A percentile compares a stretch with the other conserved stretches of the same genome.
These are phyloP conservation scores for Liriodendron chinense DNA, from an alignment of 164 flowering plant species.

Conservation along the genomic window DNA sequence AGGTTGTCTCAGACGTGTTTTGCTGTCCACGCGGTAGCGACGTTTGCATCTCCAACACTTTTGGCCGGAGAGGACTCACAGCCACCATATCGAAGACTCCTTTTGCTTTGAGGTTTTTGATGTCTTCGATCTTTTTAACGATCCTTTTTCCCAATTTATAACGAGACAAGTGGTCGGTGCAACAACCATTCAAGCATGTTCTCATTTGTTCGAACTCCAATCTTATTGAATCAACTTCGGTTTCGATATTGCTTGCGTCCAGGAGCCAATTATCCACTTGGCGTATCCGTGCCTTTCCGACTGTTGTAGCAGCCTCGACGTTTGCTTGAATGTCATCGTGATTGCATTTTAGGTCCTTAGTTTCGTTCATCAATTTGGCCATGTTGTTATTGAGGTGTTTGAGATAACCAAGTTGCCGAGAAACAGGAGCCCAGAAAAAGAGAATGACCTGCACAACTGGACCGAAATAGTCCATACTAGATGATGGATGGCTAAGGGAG, in stretches of 20 bases:
- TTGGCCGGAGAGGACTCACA: background rate
- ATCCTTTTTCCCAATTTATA: slow-evolving; percentile 20
- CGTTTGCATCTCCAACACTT: slow-evolving; percentile 2
- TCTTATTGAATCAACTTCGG: background rate
- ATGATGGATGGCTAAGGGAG: too few species aligned
- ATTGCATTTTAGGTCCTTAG: background rate
- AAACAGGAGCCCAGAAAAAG: background rate
- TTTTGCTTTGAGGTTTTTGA: background rate
- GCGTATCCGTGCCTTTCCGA: background rate
- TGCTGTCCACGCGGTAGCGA: background rate
- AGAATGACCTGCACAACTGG: background rate
- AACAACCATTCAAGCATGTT: background rate
- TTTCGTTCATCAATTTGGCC: background rate
- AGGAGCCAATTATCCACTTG: slow-evolving; percentile 8
- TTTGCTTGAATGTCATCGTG: background rate
- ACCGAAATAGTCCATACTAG: background rate
- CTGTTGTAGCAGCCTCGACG: background rate
- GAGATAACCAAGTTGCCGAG: background rate
- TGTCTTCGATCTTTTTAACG: background rate
- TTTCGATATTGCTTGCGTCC: background rate
- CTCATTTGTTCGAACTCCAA: background rate
- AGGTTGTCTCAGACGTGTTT: background rate
- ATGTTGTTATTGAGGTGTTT: slow-evolving; percentile 5
- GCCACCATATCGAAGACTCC: slow-evolving; percentile 18
- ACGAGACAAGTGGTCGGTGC: too few species aligned